Conservation (phyloP, 768 basidiomycete genomes). For the Hericium coralloides region DNA sequence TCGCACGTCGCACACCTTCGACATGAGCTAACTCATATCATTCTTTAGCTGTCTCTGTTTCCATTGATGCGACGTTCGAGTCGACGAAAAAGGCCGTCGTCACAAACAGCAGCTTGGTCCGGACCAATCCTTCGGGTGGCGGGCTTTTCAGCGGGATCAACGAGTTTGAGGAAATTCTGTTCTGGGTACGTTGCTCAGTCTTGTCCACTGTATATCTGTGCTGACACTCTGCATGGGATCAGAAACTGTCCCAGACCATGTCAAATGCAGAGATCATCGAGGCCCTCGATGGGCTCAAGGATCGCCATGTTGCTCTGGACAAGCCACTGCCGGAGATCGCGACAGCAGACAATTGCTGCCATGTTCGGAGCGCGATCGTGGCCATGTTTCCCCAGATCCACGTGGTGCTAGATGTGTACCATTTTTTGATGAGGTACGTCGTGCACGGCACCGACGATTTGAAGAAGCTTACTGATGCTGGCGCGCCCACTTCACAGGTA, state of each 20-base stretch:
- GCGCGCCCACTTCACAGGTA: no score
- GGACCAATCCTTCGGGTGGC: conserved; percentile 4
- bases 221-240: no score
- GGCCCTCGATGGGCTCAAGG: conserved; percentile 9
- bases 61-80: no score
- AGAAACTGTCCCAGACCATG: conserved; percentile 13
- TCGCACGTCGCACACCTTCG: background rate
- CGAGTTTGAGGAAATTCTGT: conserved; percentile 10
- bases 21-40: background rate
- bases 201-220: background rate
- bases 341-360: conserved; percentile 11
- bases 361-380: no score
- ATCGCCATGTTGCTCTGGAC: conserved; percentile 4
- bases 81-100: conserved; percentile 15
- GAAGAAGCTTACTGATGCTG: no score
- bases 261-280: conserved; percentile 11
- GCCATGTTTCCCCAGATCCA: background rate
- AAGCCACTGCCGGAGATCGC: conserved; percentile 9
- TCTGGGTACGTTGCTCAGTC: conserved; percentile 8
- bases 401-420: conserved; percentile 13
- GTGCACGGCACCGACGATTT: no score
- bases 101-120: background rate
- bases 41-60: conserved; percentile 5
- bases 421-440: conserved; percentile 15
- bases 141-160: conserved; percentile 12